phyloP scores from a whole-genome alignment of 2,329 filamentous ascomycete species.

The Clonostachys sp. region DNA sequence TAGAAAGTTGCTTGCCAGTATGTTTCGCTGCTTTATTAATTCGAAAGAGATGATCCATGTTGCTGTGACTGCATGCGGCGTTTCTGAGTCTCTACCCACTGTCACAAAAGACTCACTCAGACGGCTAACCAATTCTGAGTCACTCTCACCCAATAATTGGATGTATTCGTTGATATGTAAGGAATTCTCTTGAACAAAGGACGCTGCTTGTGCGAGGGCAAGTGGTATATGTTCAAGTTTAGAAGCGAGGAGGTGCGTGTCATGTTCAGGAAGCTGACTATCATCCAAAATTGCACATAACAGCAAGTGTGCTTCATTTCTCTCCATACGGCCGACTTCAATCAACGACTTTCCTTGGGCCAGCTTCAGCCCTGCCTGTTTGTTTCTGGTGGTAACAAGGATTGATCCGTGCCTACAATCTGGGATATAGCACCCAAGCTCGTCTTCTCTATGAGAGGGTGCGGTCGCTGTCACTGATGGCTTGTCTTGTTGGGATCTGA shows the following conservation, averaged over 20 bases:
- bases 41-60: conserved; percentile 2
- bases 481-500: too few species aligned
- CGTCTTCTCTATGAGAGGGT: too few species aligned
- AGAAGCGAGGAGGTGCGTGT: not conserved
- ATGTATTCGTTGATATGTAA: not conserved
- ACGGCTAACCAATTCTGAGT: not conserved
- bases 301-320: not conserved
- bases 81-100: not conserved
- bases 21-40: conserved; percentile 4
- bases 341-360: too few species aligned
- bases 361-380: too few species aligned
- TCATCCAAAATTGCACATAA: not conserved
- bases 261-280: not conserved
- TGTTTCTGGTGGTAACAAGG: too few species aligned
- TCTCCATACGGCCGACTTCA: not conserved
- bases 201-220: not conserved
- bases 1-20: conserved; percentile 16
- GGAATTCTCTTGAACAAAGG: not conserved
- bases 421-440: too few species aligned
- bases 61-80: not conserved
- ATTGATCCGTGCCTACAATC: too few species aligned
- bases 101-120: not conserved
- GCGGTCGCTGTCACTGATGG: too few species aligned
- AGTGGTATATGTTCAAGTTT: not conserved
- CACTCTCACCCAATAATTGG: not conserved